Percentiles rank a stretch among this genome's conserved stretches.
phyloP scores from a whole-genome alignment of 2,329 filamentous ascomycete species.

The Neofusicoccum cordaticola region DNA sequence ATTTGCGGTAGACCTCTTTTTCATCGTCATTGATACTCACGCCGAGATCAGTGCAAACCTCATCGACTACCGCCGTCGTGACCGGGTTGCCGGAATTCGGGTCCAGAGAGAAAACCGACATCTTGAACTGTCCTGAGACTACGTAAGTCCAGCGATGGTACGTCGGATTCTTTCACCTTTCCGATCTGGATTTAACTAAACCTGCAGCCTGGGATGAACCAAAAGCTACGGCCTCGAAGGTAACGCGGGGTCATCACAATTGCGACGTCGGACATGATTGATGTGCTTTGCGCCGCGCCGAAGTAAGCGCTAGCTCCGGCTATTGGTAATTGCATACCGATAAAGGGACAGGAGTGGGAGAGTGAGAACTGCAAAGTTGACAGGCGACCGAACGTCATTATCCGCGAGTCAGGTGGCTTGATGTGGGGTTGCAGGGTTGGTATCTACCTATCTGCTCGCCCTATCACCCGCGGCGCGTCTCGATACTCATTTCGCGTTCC shows the following conservation, averaged over 20 bases:
- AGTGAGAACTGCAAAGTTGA: neutral
- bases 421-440: neutral
- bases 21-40: slow-evolving; percentile 35
- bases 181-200: neutral
- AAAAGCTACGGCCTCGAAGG: neutral
- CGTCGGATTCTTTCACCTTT: neutral
- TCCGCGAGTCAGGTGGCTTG: neutral
- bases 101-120: slow-evolving; percentile 40
- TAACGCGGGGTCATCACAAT: neutral
- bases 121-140: slow-evolving; percentile 14
- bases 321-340: slow-evolving; percentile 6
- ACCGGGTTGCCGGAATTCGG: slow-evolving; percentile 34
- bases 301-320: slow-evolving; percentile 8
- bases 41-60: slow-evolving; percentile 31
- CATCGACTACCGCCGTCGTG: slow-evolving; percentile 31
- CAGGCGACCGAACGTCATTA: neutral
- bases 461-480: neutral
- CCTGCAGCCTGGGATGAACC: neutral
- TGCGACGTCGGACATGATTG: neutral
- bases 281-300: neutral
- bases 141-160: too few relatives aligned
- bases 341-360: slow-evolving; percentile 6
- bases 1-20: slow-evolving; percentile 37
- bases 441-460: neutral
- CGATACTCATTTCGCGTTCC: neutral